Conservation (phyloP, 2,329 filamentous ascomycete genomes). For the Ceratocystis cacaofunesta region DNA sequence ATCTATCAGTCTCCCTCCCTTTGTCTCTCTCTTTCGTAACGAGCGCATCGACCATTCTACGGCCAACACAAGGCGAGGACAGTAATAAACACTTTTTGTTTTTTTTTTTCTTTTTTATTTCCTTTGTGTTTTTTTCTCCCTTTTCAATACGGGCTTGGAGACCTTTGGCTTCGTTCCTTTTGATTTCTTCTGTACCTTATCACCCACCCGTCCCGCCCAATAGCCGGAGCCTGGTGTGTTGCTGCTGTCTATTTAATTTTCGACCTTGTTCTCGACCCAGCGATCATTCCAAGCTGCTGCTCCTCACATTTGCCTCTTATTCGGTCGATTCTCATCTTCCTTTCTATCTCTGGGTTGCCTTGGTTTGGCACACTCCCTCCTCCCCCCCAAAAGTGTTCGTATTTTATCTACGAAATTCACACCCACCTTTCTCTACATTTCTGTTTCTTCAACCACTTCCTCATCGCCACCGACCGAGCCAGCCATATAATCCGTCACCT, state of each 20-base stretch:
- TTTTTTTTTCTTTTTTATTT: background rate
- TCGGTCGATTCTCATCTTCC: background rate
- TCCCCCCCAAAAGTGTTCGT: background rate
- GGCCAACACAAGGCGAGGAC: background rate
- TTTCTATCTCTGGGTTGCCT: background rate
- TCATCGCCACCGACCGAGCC: constrained; percentile 1
- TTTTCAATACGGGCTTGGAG: too few species aligned
- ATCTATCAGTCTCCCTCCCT: background rate
- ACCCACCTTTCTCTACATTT: constrained; percentile 13
- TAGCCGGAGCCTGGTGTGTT: background rate
- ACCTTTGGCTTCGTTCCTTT: background rate
- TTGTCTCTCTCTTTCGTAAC: background rate
- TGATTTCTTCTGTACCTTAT: background rate
- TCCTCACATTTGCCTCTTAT: too few species aligned
- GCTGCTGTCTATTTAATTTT: background rate
- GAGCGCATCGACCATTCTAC: background rate
- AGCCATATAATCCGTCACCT: background rate
- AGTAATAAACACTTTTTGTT: too few species aligned
- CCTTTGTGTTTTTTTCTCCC: background rate
- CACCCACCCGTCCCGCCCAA: background rate
- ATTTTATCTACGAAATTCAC: background rate
- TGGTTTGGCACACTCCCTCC: background rate
- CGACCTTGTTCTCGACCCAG: background rate
- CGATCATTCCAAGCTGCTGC: background rate
- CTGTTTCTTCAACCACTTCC: constrained; percentile 5